Base-by-base conservation (phyloP, 805 yeast genomes). In the Sugiyamaella valdiviana region DNA sequence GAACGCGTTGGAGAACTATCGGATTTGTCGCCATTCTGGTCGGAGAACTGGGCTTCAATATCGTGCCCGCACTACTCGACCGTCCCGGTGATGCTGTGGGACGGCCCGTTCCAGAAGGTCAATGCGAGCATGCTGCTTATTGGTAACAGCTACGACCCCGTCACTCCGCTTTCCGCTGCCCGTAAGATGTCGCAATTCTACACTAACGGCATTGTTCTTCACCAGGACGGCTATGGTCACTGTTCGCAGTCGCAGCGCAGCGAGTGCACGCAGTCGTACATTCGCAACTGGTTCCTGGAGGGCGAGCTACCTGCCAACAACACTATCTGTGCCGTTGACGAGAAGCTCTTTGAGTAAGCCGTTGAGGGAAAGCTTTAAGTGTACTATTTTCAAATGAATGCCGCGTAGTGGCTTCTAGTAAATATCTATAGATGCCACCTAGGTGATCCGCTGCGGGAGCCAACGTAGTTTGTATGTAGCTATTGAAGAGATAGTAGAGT, bases 131-230 rank as follows among this genome's bases (percentile, higher is more conserved):
- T 55, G 22, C 49, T 56, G 17, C 43, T 48, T 1, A 36, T 55
- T 15, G 57, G 58, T n/a, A 56, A 54, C 29, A 56, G 54, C 42
- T 52, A 45, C 36, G 60, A 57, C 39, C 59, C 59, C 3, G 58
- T 54, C n/a, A 54, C 59, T 2, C 59, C 60, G 10, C 48, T 56
- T n/a, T n/a, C 36, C 5, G 52, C 48, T 14, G 59, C 59, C 3
- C 50, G 52, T 7, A 40, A 39, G 24, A 49, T 56, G 48, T 37
- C 58, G 3, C 23, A 36, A 2, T 41, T 12, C 6, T 56, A 53
- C 45, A 45, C 52, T 12, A 39, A 47, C 35, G 49, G 57, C 1
- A 51, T 52, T 4, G 54, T 54, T 22, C 45, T 54, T 10, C 49
- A 50, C 5, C 53, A 56, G 14, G 53, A 32, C 10, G 60, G 60